phyloP scores from a whole-genome alignment of 768 basidiomycete genomes.

The Gloeostereum incarnatum region DNA sequence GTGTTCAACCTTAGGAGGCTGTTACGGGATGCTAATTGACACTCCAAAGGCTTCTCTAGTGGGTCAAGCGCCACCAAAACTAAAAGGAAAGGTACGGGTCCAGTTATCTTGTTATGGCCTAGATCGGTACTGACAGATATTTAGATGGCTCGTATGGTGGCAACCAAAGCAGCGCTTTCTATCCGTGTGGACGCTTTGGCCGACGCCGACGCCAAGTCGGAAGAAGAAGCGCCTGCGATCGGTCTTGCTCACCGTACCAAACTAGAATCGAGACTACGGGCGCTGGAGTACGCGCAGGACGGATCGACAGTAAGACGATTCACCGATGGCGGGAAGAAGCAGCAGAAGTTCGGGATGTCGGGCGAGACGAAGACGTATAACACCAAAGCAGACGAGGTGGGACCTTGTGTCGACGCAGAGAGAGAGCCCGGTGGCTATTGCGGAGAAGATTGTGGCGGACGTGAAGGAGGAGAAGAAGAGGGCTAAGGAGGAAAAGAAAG shows the following conservation, averaged over 20 bases:
- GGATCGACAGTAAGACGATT: constrained; percentile 62
- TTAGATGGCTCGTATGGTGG: constrained; percentile 99
- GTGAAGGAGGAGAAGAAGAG: constrained; percentile 83
- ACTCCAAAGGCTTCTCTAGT: constrained; percentile 75
- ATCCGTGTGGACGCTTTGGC: constrained; percentile 97
- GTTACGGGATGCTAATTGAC: constrained; percentile 5
- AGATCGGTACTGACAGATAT: constrained; percentile 4
- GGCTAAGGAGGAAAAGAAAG: constrained; percentile 69
- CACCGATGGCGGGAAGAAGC: constrained; percentile 53
- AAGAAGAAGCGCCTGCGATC: constrained; percentile 70
- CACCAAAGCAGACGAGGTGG: constrained; percentile 71
- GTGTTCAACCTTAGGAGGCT: constrained; percentile 13
- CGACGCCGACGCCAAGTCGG: constrained; percentile 86
- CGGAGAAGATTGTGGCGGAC: constrained; percentile 66
- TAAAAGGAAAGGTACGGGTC: constrained; percentile 82
- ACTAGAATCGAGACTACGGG: constrained; percentile 87
- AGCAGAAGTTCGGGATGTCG: constrained; percentile 72
- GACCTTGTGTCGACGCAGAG: constrained; percentile 82
- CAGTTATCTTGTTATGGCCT: background rate
- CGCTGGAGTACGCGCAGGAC: constrained; percentile 79
- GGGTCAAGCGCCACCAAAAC: constrained; percentile 94
- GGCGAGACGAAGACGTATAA: constrained; percentile 83
- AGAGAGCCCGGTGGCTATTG: constrained; percentile 65
- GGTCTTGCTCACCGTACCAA: constrained; percentile 92
- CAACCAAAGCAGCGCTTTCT: constrained; percentile 94